Percentiles rank a stretch among this genome's conserved stretches.
Conservation (phyloP, 805 yeast genomes). For the Wickerhamomyces xylosicus region DNA sequence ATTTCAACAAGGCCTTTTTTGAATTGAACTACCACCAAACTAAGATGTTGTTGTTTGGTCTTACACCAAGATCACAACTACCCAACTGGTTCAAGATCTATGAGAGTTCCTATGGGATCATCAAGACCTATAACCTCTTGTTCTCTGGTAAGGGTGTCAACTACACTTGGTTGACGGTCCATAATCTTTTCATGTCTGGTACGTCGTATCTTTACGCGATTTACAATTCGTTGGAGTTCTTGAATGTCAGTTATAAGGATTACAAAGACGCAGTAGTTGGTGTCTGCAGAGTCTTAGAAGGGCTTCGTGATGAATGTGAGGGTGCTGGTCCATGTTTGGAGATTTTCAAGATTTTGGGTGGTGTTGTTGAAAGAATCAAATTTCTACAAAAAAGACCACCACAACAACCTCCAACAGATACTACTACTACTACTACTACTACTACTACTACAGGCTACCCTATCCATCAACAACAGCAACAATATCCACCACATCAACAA, state of each 20-base stretch:
- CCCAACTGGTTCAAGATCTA: slow-evolving; percentile 42
- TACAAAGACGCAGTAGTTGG: slow-evolving; percentile 38
- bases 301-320: slow-evolving; percentile 61
- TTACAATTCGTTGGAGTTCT: slow-evolving; percentile 52
- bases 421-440: slow-evolving; percentile 5
- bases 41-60: slow-evolving; percentile 59
- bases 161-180: slow-evolving; percentile 91
- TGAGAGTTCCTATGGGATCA: slow-evolving; percentile 57
- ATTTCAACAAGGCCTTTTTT: slow-evolving; percentile 62
- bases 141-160: slow-evolving; percentile 50
- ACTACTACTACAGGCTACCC: slow-evolving; percentile 14
- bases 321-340: slow-evolving; percentile 68
- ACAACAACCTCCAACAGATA: slow-evolving; percentile 1
- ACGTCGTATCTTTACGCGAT: slow-evolving; percentile 72
- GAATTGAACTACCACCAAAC: slow-evolving; percentile 72
- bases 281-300: slow-evolving; percentile 47
- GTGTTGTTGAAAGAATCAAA: slow-evolving; percentile 56
- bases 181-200: slow-evolving; percentile 82
- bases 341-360: slow-evolving; percentile 59
- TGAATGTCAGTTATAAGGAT: slow-evolving; percentile 30
- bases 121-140: slow-evolving; percentile 50
- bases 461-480: slow-evolving; percentile 16
- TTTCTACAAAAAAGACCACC: slow-evolving; percentile 18
- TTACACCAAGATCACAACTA: slow-evolving; percentile 58
- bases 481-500: slow-evolving; percentile 11